Base-by-base conservation (phyloP, 1,284 basidiomycete species). In the Polyporus tsugae region DNA sequence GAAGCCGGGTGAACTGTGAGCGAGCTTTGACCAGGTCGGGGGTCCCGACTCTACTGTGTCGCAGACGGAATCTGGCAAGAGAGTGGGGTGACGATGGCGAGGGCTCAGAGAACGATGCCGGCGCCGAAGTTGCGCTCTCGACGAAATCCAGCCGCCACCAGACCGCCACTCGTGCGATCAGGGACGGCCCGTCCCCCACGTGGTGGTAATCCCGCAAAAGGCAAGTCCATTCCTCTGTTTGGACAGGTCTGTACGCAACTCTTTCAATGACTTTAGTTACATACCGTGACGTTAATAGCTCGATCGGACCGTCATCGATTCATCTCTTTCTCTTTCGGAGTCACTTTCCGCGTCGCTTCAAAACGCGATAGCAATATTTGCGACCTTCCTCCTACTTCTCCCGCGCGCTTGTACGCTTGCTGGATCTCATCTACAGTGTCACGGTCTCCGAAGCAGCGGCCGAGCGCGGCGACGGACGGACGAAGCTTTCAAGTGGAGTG, bases 281-380 rank as follows among this genome's bases (percentile, higher is more conserved):
- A n/a, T n/a, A n/a, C n/a, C n/a, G n/a, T n/a, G 39, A 13, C 39
- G 13, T 10, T 10, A 7, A 39, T 13, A 39, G 4, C 39, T 39
- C 39, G n/a, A n/a, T n/a, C n/a, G 39, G 13, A 39, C 13, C 39
- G 39, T 29, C 2, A 29, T 29, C 29, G n/a, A n/a, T n/a, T 29
- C 29, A 29, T 29, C n/a, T n/a, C n/a, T n/a, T n/a, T n/a, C n/a
- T n/a, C n/a, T n/a, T n/a, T n/a, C n/a, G n/a, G n/a, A n/a, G n/a
- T 29, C 29, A 1, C 29, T 29, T 29, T 29, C 29, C 29, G 1
- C 29, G 29, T 2, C 29, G 17, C 19, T 57, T 41, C 25, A 66
- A 70, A 15, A 62, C 38, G 44, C 64, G 36, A 57, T 70, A 71
- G 49, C 65, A 71, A 58, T 70, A 64, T 33, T 49, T 59, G 17